Conservation (phyloP, 1,284 basidiomycete genomes). For the Neolentinus lepideus region DNA sequence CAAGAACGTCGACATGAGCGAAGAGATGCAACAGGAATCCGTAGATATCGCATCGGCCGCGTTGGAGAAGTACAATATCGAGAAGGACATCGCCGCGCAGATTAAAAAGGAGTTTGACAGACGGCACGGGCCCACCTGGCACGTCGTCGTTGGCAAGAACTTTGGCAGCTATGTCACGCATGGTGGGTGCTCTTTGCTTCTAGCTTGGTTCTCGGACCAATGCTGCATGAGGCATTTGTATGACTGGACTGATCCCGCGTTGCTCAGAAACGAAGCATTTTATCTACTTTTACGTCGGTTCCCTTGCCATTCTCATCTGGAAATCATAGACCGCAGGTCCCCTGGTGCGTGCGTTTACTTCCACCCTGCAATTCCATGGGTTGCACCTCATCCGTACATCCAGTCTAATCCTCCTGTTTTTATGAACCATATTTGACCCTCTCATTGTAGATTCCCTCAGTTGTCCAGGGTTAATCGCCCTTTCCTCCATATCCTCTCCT, state of each 20-base stretch:
- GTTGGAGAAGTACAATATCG: slow-evolving; percentile 87
- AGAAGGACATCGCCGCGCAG: slow-evolving; percentile 96
- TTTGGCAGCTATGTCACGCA: slow-evolving; percentile 98
- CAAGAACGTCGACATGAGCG: slow-evolving; percentile 96
- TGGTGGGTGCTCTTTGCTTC: slow-evolving; percentile 47
- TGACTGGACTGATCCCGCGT: slow-evolving; percentile 9
- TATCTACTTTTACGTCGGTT: slow-evolving; percentile 93
- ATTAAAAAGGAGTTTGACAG: slow-evolving; percentile 98
- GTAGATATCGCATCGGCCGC: slow-evolving; percentile 84
- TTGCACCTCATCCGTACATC: no score
- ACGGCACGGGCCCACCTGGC: slow-evolving; percentile 91
- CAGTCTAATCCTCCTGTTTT: not conserved
- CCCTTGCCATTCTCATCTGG: slow-evolving; percentile 90
- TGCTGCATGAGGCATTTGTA: not conserved
- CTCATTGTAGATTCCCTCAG: not conserved
- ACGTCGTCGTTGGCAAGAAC: slow-evolving; percentile 96
- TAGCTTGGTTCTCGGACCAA: slow-evolving; percentile 5
- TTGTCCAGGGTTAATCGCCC: not conserved
- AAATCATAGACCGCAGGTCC: slow-evolving; percentile 59
- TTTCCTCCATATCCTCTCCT: not conserved
- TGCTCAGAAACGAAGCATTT: slow-evolving; percentile 88
- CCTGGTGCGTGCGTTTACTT: not conserved
- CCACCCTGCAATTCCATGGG: not conserved
- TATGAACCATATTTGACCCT: not conserved
- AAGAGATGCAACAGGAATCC: slow-evolving; percentile 92